phyloP scores from a whole-genome alignment of 2,329 filamentous ascomycete species.

The Talaromyces albobiverticillius region DNA sequence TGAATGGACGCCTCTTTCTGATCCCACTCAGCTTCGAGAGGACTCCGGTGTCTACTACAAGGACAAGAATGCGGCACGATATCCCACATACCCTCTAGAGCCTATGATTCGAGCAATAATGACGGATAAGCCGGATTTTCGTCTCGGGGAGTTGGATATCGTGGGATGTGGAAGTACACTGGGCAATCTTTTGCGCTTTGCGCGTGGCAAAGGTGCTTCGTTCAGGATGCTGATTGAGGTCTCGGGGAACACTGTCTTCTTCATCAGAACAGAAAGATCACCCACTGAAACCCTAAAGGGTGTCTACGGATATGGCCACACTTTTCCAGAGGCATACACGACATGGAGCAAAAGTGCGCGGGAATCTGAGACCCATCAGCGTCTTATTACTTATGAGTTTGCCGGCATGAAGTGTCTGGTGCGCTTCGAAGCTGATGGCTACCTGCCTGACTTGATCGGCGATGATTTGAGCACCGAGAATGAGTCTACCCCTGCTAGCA shows the following conservation, averaged over 20 bases:
- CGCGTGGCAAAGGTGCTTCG: constrained; percentile 40
- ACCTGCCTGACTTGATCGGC: constrained; percentile 28
- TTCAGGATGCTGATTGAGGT: constrained; percentile 61
- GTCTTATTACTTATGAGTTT: constrained; percentile 59
- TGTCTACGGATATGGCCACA: constrained; percentile 62
- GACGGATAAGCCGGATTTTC: constrained; percentile 34
- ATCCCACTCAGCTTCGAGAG: constrained; percentile 32
- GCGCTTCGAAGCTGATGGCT: constrained; percentile 60
- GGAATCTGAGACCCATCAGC: constrained; percentile 60
- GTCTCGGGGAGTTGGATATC: constrained; percentile 47
- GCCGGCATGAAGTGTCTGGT: constrained; percentile 52
- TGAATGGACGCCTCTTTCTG: constrained; percentile 46
- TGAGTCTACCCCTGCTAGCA: background rate
- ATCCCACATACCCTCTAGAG: constrained; percentile 40
- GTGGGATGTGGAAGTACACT: constrained; percentile 61
- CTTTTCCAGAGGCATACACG: constrained; percentile 66
- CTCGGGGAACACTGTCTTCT: constrained; percentile 58
- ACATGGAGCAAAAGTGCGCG: constrained; percentile 57
- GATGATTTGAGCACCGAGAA: background rate
- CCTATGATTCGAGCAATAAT: constrained; percentile 46
- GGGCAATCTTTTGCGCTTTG: constrained; percentile 60
- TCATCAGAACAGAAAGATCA: constrained; percentile 61
- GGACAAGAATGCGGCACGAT: constrained; percentile 39
- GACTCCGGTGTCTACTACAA: constrained; percentile 48
- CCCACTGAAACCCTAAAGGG: constrained; percentile 55